Base-by-base conservation (phyloP, 2,329 filamentous ascomycete species). In the Aspergillus carbonarius region DNA sequence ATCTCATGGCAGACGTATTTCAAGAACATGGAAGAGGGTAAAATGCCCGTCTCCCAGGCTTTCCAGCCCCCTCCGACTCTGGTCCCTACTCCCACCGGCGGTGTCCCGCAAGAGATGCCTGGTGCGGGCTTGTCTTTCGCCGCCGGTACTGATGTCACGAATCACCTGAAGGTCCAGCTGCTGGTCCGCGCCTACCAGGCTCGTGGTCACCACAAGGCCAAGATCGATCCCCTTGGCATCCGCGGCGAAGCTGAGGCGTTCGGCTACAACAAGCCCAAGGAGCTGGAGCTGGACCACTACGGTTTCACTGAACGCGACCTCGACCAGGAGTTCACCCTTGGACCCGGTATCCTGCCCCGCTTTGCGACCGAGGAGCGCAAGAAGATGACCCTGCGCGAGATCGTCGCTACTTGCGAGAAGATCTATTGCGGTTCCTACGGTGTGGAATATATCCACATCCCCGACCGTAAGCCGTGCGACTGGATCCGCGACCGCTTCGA, bases 1-100 rank as follows among this genome's bases (percentile, higher is more conserved):
- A 85, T 96, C 70, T 99, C 95, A 76, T 99, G 95, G 95, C 93
- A 96, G 81, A 88, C 96, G 74, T 99, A 99, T 85, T 99, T 99
- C 85, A 91, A 88, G 81, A 99, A 99, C 81, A 97, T 99, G 90
- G 95, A 99, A 83, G 90, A 87, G 66, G 95, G 95, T 76, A 91
- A 95, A 72, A 98, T 99, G 92, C 93, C 93, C 74, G 92, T 96
- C 74, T 95, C 93, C 63, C 91, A 96, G 79, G 95, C 95, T 68
- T 99, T 99, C 83, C 92, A 92, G 66, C 93, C 95, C 66, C 95
- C 95, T 48, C 95, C 95, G 15, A 96, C 90, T 68, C 87, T 99
- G 67, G 88, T 98, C 53, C 91, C 93, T 57, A 86, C 87, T 66
- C 89, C 92, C 54, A 87, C 88, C 46, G 91, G 91, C 62, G 90